Conservation (phyloP, 2,329 filamentous ascomycete species). For the Epicoccum sorghinum region DNA sequence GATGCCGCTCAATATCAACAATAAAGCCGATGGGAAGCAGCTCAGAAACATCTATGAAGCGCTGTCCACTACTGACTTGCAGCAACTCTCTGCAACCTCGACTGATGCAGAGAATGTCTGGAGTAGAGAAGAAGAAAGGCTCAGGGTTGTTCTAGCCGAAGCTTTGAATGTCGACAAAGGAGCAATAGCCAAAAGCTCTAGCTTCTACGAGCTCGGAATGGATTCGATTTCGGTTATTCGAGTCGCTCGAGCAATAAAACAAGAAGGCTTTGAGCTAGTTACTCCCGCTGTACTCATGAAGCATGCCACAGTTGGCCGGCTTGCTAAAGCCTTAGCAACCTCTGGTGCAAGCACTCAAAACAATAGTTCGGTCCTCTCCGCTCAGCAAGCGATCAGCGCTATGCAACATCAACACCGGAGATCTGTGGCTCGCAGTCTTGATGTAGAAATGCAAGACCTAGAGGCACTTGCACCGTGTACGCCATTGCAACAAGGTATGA, state of each 20-base stretch:
- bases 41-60: slow-evolving; percentile 70
- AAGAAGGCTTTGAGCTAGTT: slow-evolving; percentile 64
- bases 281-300: slow-evolving; percentile 72
- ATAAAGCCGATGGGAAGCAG: slow-evolving; percentile 80
- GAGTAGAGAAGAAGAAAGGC: slow-evolving; percentile 50
- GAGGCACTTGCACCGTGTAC: slow-evolving; percentile 84
- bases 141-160: slow-evolving; percentile 62
- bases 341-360: slow-evolving; percentile 12
- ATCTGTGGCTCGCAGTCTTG: slow-evolving; percentile 60
- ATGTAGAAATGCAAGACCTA: slow-evolving; percentile 59
- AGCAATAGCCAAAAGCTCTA: slow-evolving; percentile 62
- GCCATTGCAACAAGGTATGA: slow-evolving; percentile 83
- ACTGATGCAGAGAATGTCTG: slow-evolving; percentile 26
- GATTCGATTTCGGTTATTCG: slow-evolving; percentile 85
- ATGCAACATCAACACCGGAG: slow-evolving; percentile 67
- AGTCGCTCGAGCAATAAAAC: slow-evolving; percentile 69
- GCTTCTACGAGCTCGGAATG: slow-evolving; percentile 83
- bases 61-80: slow-evolving; percentile 66
- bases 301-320: slow-evolving; percentile 52
- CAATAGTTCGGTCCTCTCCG: slow-evolving; percentile 51
- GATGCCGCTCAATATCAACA: slow-evolving; percentile 85
- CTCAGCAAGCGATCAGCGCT: slow-evolving; percentile 67
- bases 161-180: slow-evolving; percentile 56
- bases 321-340: slow-evolving; percentile 44
- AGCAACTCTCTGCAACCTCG: slow-evolving; percentile 53